Conservation (phyloP, 805 yeast genomes). For the Myxozyma neglecta region DNA sequence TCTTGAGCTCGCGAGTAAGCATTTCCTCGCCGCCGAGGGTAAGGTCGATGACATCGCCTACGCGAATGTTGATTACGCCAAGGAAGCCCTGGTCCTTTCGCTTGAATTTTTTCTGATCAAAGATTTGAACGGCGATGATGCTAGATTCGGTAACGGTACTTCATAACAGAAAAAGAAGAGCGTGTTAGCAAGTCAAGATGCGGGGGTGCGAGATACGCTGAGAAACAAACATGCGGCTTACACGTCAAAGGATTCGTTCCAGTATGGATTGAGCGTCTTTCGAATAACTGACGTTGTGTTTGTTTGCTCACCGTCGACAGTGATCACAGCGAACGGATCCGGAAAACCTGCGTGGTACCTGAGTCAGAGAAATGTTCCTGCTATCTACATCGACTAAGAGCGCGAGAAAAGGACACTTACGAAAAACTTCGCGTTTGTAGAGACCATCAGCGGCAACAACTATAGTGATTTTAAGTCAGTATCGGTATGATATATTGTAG, state of each 20-base stretch:
- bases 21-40: conserved; percentile 59
- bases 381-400: neutral
- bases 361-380: conserved; percentile 48
- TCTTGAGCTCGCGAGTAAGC: conserved; percentile 85
- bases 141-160: conserved; percentile 68
- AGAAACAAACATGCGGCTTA: conserved; percentile 37
- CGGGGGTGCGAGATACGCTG: neutral
- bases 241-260: conserved; percentile 91
- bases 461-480: neutral
- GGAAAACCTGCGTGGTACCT: conserved; percentile 66
- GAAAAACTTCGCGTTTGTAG: conserved; percentile 90
- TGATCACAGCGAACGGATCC: conserved; percentile 95
- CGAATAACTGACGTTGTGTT: conserved; percentile 91
- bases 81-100: conserved; percentile 97
- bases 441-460: conserved; percentile 94
- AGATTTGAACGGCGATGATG: conserved; percentile 86
- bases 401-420: conserved; percentile 41
- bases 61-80: conserved; percentile 89
- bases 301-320: conserved; percentile 97
- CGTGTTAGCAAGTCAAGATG: neutral
- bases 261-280: conserved; percentile 92
- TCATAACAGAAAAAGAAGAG: conserved; percentile 33
- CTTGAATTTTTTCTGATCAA: conserved; percentile 95
- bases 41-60: conserved; percentile 81
- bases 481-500: neutral